These are phyloP conservation scores for Sporothrix luriei DNA, from an alignment of 2,329 filamentous ascomycete species.

Conservation along the genomic window DNA sequence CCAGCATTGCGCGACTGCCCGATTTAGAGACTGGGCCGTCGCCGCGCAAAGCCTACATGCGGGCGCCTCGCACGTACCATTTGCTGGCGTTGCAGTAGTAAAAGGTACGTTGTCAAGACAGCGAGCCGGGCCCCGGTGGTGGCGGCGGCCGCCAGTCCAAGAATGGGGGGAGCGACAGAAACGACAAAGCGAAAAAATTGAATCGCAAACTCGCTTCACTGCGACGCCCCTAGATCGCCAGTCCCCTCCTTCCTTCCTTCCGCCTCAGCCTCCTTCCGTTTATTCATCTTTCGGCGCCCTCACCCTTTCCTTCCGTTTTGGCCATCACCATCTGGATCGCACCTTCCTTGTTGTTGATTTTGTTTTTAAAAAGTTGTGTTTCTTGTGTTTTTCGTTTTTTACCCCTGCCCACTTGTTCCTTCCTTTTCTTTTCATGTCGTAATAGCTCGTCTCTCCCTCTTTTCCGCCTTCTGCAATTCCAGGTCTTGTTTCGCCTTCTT, in stretches of 20 bases:
- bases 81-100: conserved; percentile 3
- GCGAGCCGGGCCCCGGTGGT: not conserved
- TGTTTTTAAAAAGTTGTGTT: not conserved
- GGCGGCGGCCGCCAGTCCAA: conserved; percentile 19
- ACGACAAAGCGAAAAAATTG: conserved; percentile 16
- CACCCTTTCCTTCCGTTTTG: conserved; percentile 12
- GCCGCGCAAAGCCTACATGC: conserved; percentile 4
- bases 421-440: conserved; percentile 5
- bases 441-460: not conserved
- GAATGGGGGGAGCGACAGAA: not conserved
- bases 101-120: conserved; percentile 11
- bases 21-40: conserved; percentile 16
- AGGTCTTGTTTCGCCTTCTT: conserved; percentile 14
- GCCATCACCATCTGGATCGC: conserved; percentile 18
- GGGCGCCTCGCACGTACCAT: conserved; percentile 12
- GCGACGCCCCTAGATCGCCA: conserved; percentile 23
- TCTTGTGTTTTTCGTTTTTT: conserved; percentile 8
- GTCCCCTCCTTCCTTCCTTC: conserved; percentile 20
- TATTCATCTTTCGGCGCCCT: not conserved
- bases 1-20: conserved; percentile 23
- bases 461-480: not conserved
- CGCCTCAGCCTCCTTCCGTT: conserved; percentile 17
- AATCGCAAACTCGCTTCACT: conserved; percentile 30
- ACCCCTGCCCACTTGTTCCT: not conserved
- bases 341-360: conserved; percentile 9